These are phyloP conservation scores for Sergeia podlipaevii DNA, from an alignment of 208 protist genomes.

Conservation along the genomic window DNA sequence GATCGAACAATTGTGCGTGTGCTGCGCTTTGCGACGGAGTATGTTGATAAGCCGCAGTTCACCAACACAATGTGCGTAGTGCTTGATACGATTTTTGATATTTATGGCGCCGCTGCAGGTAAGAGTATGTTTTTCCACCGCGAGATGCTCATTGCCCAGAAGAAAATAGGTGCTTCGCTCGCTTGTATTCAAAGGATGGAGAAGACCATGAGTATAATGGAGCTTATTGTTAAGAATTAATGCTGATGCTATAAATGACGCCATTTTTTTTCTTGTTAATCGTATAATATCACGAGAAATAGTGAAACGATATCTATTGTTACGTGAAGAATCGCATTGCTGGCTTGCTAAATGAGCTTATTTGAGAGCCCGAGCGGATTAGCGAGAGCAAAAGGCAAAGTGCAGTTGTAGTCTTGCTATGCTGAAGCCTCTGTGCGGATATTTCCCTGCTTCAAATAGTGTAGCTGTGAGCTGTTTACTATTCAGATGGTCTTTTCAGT, in stretches of 20 bases:
- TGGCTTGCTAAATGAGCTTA: too few species aligned
- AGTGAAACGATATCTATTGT: too few species aligned
- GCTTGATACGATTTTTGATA: constrained; percentile 76
- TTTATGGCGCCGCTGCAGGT: constrained; percentile 58
- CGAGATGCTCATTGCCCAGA: constrained; percentile 66
- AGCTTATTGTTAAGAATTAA: constrained; percentile 69
- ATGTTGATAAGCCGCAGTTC: constrained; percentile 75
- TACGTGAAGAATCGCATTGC: too few species aligned
- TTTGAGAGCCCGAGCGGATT: too few species aligned
- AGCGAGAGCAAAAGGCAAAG: too few species aligned
- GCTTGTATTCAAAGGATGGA: constrained; percentile 62
- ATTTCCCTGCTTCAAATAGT: too few species aligned
- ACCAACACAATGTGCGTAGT: constrained; percentile 70
- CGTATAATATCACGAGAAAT: too few species aligned
- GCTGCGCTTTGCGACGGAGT: constrained; percentile 67
- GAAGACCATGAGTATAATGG: constrained; percentile 68
- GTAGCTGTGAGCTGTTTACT: too few species aligned
- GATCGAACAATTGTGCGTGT: constrained; percentile 74
- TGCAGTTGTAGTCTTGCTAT: too few species aligned
- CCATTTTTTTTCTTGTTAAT: constrained; percentile 4
- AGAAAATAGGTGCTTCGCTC: constrained; percentile 51
- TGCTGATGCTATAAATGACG: too few species aligned
- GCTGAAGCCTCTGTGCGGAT: too few species aligned
- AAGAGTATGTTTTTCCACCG: constrained; percentile 74
- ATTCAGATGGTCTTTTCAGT: too few species aligned